Conservation (phyloP, 2,329 filamentous ascomycete species). For the Scolecobasidium constrictum region DNA sequence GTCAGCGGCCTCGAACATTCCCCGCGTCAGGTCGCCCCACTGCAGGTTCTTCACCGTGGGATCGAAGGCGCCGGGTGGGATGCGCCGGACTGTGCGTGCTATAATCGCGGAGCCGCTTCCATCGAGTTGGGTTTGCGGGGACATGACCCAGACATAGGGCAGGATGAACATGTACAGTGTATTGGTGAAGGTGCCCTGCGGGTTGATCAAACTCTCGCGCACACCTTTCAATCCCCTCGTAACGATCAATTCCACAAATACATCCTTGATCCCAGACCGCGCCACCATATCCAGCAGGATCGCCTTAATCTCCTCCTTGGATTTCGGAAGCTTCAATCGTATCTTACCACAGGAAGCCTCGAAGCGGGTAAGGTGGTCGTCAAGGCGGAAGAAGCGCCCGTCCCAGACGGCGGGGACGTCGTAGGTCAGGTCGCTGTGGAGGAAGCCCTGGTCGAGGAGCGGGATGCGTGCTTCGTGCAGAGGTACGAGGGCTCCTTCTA, state of each 20-base stretch:
- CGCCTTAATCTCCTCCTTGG: constrained; percentile 27
- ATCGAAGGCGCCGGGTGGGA: constrained; percentile 36
- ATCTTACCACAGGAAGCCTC: constrained; percentile 36
- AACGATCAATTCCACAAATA: constrained; percentile 40
- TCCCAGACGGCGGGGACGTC: constrained; percentile 43
- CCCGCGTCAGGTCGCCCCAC: constrained; percentile 38
- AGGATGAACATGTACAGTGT: constrained; percentile 38
- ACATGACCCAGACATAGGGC: constrained; percentile 42
- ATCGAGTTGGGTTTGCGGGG: constrained; percentile 29
- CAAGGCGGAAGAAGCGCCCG: constrained; percentile 40
- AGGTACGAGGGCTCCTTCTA: constrained; percentile 32
- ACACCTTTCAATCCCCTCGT: constrained; percentile 37
- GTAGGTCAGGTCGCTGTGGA: constrained; percentile 42
- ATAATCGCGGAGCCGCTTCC: constrained; percentile 33
- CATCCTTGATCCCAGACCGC: constrained; percentile 37
- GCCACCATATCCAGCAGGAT: constrained; percentile 35
- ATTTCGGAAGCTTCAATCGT: constrained; percentile 31
- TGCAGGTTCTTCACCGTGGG: constrained; percentile 43
- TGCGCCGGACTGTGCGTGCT: constrained; percentile 34
- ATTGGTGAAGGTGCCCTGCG: constrained; percentile 26
- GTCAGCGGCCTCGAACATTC: constrained; percentile 36
- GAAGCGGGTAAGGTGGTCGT: constrained; percentile 37
- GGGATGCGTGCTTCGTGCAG: constrained; percentile 38
- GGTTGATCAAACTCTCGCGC: constrained; percentile 21
- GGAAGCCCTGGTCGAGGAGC: constrained; percentile 40